phyloP scores from a whole-genome alignment of 2,329 filamentous ascomycete genomes.

The Beauveria sp. region DNA sequence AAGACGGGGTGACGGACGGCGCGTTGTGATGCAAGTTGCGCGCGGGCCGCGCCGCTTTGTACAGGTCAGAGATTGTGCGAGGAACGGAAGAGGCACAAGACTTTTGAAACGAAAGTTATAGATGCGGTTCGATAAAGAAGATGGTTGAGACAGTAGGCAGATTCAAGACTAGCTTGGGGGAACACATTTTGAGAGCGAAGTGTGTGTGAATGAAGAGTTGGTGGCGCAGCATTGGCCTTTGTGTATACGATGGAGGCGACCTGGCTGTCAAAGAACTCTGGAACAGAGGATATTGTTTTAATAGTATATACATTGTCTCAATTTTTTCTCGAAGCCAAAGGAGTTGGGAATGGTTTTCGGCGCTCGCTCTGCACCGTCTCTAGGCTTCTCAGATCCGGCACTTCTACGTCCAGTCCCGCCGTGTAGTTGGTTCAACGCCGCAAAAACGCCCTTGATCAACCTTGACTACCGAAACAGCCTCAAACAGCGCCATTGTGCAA shows the following conservation, averaged over 20 bases:
- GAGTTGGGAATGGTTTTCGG: neutral
- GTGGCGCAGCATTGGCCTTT: too few species aligned
- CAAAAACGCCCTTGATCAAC: conserved; percentile 15
- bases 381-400: conserved; percentile 13
- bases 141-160: too few species aligned
- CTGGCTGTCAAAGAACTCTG: too few species aligned
- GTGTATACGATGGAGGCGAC: too few species aligned
- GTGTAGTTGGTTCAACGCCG: conserved; percentile 17
- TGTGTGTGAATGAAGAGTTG: too few species aligned
- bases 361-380: conserved; percentile 6
- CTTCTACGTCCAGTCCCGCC: conserved; percentile 18
- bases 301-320: too few species aligned
- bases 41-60: neutral
- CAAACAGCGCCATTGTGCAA: conserved; percentile 23
- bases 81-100: neutral
- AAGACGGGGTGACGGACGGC: neutral
- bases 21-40: neutral
- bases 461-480: conserved; percentile 14
- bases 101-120: neutral
- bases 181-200: too few species aligned
- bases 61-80: neutral
- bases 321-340: too few species aligned
- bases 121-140: too few species aligned
- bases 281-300: too few species aligned
- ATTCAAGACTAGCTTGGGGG: too few species aligned